These are phyloP conservation scores for Leccinellum luteum DNA, from an alignment of 768 basidiomycete species.

Conservation along the genomic window DNA sequence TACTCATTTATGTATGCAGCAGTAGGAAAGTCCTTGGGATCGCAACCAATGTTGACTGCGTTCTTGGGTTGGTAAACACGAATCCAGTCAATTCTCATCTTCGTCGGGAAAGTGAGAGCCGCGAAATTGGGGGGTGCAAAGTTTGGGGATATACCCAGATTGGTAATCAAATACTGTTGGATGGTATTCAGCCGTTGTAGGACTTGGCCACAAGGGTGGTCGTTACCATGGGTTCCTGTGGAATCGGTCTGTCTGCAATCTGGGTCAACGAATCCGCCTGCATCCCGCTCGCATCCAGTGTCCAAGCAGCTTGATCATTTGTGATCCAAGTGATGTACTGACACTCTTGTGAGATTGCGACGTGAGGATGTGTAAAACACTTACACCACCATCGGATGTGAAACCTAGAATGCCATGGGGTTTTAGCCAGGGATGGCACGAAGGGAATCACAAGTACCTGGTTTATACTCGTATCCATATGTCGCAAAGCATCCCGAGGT, in stretches of 20 bases:
- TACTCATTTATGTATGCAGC: conserved; percentile 74
- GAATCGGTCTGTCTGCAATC: conserved; percentile 66
- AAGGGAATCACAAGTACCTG: conserved; percentile 41
- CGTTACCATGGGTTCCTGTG: conserved; percentile 80
- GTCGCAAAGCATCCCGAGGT: conserved; percentile 52
- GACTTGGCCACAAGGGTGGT: neutral
- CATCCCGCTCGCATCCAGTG: conserved; percentile 60
- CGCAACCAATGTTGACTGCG: conserved; percentile 78
- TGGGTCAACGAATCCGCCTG: conserved; percentile 52
- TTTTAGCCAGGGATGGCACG: neutral
- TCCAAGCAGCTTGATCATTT: conserved; percentile 64
- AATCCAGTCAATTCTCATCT: conserved; percentile 82
- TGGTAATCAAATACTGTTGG: conserved; percentile 74
- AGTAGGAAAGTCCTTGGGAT: conserved; percentile 78
- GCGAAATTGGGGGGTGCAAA: conserved; percentile 75
- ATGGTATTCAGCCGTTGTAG: neutral
- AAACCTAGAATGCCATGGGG: conserved; percentile 17
- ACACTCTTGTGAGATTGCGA: conserved; percentile 7
- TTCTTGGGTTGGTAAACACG: conserved; percentile 83
- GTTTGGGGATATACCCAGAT: conserved; percentile 81
- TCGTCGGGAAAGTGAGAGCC: conserved; percentile 67
- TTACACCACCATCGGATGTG: conserved; percentile 45
- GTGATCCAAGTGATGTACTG: conserved; percentile 83
- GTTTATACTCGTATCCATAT: conserved; percentile 82
- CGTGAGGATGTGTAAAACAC: conserved; percentile 19